A percentile compares a stretch with the other conserved stretches of the same genome.
These are phyloP conservation scores for Aspergillus alliaceus DNA, from an alignment of 2,329 filamentous ascomycete genomes.

Conservation along the genomic window DNA sequence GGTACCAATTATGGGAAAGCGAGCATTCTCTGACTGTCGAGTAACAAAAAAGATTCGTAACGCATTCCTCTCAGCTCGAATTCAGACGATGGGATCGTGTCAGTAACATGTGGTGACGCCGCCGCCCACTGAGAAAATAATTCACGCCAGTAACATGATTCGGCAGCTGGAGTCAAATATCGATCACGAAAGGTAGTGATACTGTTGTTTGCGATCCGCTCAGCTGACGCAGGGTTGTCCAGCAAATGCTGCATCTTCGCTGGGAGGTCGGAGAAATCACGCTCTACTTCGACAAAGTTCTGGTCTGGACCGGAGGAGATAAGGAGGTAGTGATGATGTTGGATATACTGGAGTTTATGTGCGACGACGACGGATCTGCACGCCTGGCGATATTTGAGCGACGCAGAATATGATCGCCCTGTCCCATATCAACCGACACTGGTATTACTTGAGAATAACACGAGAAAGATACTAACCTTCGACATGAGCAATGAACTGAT, in stretches of 20 bases:
- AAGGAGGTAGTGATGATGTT: slow-evolving; percentile 50
- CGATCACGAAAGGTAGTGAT: slow-evolving; percentile 48
- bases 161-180: slow-evolving; percentile 52
- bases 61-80: slow-evolving; percentile 18
- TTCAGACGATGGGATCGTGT: slow-evolving; percentile 14
- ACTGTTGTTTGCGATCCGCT: slow-evolving; percentile 49
- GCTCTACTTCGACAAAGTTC: slow-evolving; percentile 50
- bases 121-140: slow-evolving; percentile 36
- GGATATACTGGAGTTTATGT: slow-evolving; percentile 49
- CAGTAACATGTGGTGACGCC: slow-evolving; percentile 22
- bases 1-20: slow-evolving; percentile 19
- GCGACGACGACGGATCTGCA: slow-evolving; percentile 50
- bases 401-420: slow-evolving; percentile 49
- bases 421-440: background rate
- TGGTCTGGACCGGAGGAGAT: slow-evolving; percentile 44
- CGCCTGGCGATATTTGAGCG: slow-evolving; percentile 52
- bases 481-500: slow-evolving; percentile 53
- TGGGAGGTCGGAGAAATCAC: slow-evolving; percentile 57
- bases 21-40: slow-evolving; percentile 28
- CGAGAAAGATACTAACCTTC: slow-evolving; percentile 38
- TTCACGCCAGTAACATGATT: slow-evolving; percentile 54
- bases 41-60: slow-evolving; percentile 33
- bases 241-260: slow-evolving; percentile 40
- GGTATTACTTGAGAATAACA: background rate
- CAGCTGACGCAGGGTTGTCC: slow-evolving; percentile 37